Evolutionary conservation across 176 grass and related monocot species (phyloP).

Genomic region (Areca catechu): DNA sequence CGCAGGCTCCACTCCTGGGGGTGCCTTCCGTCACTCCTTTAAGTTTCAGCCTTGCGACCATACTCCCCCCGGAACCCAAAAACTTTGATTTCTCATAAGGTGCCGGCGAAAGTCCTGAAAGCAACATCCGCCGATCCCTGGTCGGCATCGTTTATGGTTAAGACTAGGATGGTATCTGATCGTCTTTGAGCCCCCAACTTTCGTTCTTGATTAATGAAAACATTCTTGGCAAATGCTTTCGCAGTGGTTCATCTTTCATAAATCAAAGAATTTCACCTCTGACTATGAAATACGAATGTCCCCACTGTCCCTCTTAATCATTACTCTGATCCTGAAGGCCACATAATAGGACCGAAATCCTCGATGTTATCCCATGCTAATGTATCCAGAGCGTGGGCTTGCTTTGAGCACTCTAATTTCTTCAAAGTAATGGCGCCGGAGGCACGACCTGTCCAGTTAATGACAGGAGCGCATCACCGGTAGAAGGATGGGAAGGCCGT

Average conservation of each 20-base stretch:
- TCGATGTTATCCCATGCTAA: slow-evolving; percentile 47
- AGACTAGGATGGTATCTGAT: slow-evolving; percentile 55
- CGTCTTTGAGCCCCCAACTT: slow-evolving; percentile 67
- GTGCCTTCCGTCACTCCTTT: slow-evolving; percentile 40
- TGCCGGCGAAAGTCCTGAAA: slow-evolving; percentile 41
- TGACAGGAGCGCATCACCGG: slow-evolving; percentile 28
- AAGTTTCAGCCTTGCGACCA: slow-evolving; percentile 54
- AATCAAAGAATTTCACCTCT: slow-evolving; percentile 78
- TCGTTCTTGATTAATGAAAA: slow-evolving; percentile 70
- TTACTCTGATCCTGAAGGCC: no score
- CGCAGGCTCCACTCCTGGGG: slow-evolving; percentile 31
- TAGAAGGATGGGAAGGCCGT: no score
- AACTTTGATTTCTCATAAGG: slow-evolving; percentile 89
- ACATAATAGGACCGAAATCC: no score
- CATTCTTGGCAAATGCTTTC: slow-evolving; percentile 70
- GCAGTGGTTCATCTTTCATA: slow-evolving; percentile 66
- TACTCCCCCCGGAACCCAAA: slow-evolving; percentile 67
- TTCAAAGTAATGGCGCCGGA: slow-evolving; percentile 43
- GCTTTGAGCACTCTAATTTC: slow-evolving; percentile 49
- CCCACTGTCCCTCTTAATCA: no score
- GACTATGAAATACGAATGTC: no score
- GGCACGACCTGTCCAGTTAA: slow-evolving; percentile 39
- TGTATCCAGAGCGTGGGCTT: slow-evolving; percentile 36
- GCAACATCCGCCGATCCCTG: slow-evolving; percentile 39
- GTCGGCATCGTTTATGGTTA: slow-evolving; percentile 42